Conservation (phyloP, 257 asterid genomes). For the Salvia hispanica region DNA sequence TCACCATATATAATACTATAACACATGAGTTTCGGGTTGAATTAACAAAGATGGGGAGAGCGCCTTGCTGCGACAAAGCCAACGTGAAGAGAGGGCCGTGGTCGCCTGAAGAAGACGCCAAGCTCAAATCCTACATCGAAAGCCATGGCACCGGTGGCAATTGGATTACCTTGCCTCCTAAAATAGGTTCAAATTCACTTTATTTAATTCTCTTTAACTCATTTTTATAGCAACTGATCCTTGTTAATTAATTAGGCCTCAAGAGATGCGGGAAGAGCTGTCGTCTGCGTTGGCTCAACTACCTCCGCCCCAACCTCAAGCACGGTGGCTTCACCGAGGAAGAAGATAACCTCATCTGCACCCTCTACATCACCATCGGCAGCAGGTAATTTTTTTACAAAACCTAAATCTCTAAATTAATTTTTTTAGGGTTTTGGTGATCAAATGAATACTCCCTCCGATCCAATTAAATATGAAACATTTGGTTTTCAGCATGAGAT, state of each 20-base stretch:
- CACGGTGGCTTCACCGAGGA: slow-evolving; percentile 51
- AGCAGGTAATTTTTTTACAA: slow-evolving; percentile 31
- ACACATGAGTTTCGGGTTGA: not conserved
- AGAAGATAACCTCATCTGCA: slow-evolving; percentile 44
- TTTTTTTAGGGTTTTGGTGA: too few relatives aligned
- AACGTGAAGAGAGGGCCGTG: slow-evolving; percentile 47
- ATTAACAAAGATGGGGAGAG: slow-evolving; percentile 37
- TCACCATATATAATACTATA: slow-evolving; percentile 6
- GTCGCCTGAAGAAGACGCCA: slow-evolving; percentile 46
- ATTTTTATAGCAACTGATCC: not conserved
- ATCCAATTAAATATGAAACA: too few relatives aligned
- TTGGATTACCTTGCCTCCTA: slow-evolving; percentile 43
- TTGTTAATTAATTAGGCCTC: slow-evolving; percentile 26
- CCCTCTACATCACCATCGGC: slow-evolving; percentile 41
- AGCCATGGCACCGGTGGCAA: slow-evolving; percentile 43
- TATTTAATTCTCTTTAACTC: too few relatives aligned
- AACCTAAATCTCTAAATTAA: too few relatives aligned
- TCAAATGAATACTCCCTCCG: too few relatives aligned
- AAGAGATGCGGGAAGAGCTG: slow-evolving; percentile 51
- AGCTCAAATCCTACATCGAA: slow-evolving; percentile 38
- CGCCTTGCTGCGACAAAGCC: slow-evolving; percentile 49
- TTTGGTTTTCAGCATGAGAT: too few relatives aligned
- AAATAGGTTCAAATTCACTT: slow-evolving; percentile 28
- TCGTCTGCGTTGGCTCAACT: slow-evolving; percentile 47
- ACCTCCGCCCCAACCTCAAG: slow-evolving; percentile 45